phyloP scores from a whole-genome alignment of 129 eudicot genomes.

The Silybum marianum region DNA sequence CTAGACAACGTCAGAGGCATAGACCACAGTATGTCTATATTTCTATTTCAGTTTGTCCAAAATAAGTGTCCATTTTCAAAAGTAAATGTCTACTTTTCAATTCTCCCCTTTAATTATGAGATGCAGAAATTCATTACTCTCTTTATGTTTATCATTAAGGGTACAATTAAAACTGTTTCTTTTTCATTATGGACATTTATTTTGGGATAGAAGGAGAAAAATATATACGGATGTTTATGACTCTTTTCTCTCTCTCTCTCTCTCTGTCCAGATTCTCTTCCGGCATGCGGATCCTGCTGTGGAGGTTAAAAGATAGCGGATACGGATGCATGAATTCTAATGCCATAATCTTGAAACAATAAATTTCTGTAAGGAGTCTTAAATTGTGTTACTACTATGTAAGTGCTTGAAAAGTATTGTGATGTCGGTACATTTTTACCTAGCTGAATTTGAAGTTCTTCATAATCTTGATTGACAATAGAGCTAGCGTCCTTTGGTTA shows the following conservation, averaged over 20 bases:
- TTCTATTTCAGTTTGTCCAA: background rate
- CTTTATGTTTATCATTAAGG: background rate
- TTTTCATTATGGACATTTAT: background rate
- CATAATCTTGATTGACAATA: background rate
- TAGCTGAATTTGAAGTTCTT: slow-evolving; percentile 12
- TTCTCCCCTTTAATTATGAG: background rate
- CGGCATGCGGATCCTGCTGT: slow-evolving; percentile 97
- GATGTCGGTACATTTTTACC: slow-evolving; percentile 1
- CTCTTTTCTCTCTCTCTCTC: too few species aligned
- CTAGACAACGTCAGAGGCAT: slow-evolving; percentile 75
- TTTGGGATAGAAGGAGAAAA: background rate
- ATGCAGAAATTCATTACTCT: background rate
- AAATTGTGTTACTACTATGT: slow-evolving; percentile 5
- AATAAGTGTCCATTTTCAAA: background rate
- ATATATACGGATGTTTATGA: background rate
- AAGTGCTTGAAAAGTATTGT: background rate
- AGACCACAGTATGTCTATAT: slow-evolving; percentile 66
- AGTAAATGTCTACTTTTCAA: background rate
- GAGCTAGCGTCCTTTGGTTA: background rate
- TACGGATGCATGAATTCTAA: background rate
- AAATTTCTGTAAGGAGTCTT: slow-evolving; percentile 28
- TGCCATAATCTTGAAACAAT: slow-evolving; percentile 19
- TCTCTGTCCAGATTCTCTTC: slow-evolving; percentile 62
- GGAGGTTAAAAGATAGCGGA: slow-evolving; percentile 46
- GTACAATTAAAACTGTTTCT: background rate